phyloP scores from a whole-genome alignment of 1,284 basidiomycete genomes.

The Ceratobasidium sp. region DNA sequence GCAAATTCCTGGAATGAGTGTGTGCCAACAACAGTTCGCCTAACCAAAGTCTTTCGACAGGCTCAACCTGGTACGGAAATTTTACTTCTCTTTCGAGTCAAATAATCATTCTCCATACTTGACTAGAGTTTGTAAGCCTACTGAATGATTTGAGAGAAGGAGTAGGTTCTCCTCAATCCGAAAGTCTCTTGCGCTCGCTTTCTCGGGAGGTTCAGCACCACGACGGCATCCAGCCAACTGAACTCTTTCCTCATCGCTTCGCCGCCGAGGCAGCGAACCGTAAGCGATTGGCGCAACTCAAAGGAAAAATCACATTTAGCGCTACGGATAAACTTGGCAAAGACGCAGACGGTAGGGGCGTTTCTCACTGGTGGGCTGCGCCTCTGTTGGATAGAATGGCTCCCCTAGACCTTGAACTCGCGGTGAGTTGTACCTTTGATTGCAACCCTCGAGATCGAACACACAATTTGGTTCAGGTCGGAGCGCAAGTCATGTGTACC shows the following conservation, averaged over 20 bases:
- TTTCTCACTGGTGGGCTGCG: too few species aligned
- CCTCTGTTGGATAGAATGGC: too few species aligned
- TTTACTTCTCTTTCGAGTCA: neutral
- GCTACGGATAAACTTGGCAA: slow-evolving; percentile 46
- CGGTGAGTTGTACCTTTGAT: too few species aligned
- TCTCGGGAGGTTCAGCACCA: slow-evolving; percentile 18
- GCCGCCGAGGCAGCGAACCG: slow-evolving; percentile 41
- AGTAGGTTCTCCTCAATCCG: slow-evolving; percentile 1
- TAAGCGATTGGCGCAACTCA: slow-evolving; percentile 1
- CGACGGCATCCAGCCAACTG: slow-evolving; percentile 42
- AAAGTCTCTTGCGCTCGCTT: slow-evolving; percentile 16
- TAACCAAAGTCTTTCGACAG: slow-evolving; percentile 71
- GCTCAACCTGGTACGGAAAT: slow-evolving; percentile 45
- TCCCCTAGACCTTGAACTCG: too few species aligned
- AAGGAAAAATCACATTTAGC: neutral
- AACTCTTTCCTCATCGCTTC: slow-evolving; percentile 40
- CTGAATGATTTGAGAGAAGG: slow-evolving; percentile 42
- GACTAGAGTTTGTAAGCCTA: slow-evolving; percentile 55
- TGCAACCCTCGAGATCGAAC: too few species aligned
- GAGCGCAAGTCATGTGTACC: too few species aligned
- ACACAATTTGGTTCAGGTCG: too few species aligned
- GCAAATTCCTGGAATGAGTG: slow-evolving; percentile 73
- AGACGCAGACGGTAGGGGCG: slow-evolving; percentile 46
- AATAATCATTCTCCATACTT: slow-evolving; percentile 47
- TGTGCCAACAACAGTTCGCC: slow-evolving; percentile 63